Evolutionary conservation across 2,329 filamentous ascomycete genomes (phyloP).

Genomic region (Beauveria asiatica): DNA sequence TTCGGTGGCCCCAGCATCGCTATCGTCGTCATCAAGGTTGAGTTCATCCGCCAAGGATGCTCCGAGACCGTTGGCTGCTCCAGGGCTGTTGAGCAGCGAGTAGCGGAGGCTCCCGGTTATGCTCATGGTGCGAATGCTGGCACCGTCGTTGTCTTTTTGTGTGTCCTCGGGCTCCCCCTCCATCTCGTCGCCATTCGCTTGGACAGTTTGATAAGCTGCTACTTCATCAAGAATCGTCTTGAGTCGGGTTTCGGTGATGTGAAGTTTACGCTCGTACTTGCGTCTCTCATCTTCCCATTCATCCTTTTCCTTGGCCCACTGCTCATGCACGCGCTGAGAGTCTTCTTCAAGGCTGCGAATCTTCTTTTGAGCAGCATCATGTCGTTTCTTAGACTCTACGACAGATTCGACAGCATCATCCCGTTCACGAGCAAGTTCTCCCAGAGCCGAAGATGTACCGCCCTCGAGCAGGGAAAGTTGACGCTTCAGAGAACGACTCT

Average conservation of each 20-base stretch:
- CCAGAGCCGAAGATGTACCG: constrained; percentile 76
- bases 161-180: constrained; percentile 55
- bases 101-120: constrained; percentile 65
- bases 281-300: constrained; percentile 78
- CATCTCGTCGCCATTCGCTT: constrained; percentile 31
- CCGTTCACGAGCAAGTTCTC: constrained; percentile 74
- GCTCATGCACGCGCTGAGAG: constrained; percentile 63
- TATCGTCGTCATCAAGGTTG: constrained; percentile 76
- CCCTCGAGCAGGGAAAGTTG: constrained; percentile 83
- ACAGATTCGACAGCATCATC: constrained; percentile 71
- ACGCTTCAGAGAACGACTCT: constrained; percentile 71
- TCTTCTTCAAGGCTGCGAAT: constrained; percentile 75
- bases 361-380: constrained; percentile 73
- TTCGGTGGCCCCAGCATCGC: constrained; percentile 62
- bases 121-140: constrained; percentile 64
- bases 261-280: constrained; percentile 72
- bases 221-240: constrained; percentile 82
- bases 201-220: constrained; percentile 55
- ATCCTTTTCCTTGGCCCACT: constrained; percentile 80
- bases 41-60: constrained; percentile 86
- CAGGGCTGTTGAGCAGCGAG: constrained; percentile 56
- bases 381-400: constrained; percentile 63
- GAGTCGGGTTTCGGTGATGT: constrained; percentile 81
- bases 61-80: constrained; percentile 50
- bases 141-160: constrained; percentile 59